Evolutionary conservation across 2,329 filamentous ascomycete species (phyloP).

Genomic region (Colletotrichum sp.): DNA sequence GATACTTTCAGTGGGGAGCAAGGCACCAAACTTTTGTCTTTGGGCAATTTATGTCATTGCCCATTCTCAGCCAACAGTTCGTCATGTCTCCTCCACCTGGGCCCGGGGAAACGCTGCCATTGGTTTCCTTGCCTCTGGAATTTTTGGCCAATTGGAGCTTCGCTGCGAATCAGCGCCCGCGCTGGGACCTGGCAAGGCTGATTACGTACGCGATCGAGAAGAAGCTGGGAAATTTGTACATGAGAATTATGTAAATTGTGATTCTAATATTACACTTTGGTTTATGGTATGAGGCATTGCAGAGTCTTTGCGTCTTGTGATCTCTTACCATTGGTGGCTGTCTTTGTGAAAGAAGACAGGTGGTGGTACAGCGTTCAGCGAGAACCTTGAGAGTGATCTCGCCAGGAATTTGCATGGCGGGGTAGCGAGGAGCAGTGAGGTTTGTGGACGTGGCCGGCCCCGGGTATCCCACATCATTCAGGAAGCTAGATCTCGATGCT

Average conservation of each 20-base stretch:
- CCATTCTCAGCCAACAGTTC: conserved; percentile 21
- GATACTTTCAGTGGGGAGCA: neutral
- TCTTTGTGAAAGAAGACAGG: neutral
- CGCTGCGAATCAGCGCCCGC: neutral
- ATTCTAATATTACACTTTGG: neutral
- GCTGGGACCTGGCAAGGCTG: neutral
- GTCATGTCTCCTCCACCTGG: conserved; percentile 23
- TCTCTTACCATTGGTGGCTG: neutral
- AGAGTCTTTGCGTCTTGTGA: neutral
- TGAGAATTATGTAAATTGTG: neutral
- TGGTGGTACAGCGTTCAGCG: neutral
- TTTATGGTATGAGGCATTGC: neutral
- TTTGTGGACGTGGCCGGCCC: neutral
- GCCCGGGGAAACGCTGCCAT: neutral
- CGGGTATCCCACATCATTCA: neutral
- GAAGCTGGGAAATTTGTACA: neutral
- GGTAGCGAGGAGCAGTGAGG: neutral
- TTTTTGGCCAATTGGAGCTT: conserved; percentile 7
- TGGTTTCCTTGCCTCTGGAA: conserved; percentile 1
- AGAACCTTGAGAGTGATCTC: neutral
- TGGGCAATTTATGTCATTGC: conserved; percentile 15
- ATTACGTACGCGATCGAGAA: conserved; percentile 4
- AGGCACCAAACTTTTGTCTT: conserved; percentile 10
- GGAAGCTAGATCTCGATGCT: neutral
- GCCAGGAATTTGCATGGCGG: neutral